A percentile compares a stretch with the other conserved stretches of the same genome.
Conservation (phyloP, 2,329 filamentous ascomycete genomes). For the Apiospora hydei region DNA sequence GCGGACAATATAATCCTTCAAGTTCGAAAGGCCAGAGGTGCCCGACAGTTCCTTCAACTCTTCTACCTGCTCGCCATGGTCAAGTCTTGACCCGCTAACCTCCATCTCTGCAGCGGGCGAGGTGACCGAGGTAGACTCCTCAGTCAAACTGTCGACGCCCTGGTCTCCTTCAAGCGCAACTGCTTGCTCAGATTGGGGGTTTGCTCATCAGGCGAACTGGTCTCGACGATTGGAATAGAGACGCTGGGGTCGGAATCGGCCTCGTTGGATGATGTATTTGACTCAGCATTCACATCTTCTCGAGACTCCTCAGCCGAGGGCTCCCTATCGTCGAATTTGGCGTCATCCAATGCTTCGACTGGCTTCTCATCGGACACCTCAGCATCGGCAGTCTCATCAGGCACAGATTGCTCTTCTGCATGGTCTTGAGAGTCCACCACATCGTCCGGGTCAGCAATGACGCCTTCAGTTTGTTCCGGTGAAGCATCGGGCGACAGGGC, state of each 20-base stretch:
- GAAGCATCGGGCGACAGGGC: constrained; percentile 47
- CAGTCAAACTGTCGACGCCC: not conserved
- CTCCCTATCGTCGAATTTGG: not conserved
- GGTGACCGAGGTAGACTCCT: not conserved
- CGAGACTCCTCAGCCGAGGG: not conserved
- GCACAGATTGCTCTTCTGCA: constrained; percentile 21
- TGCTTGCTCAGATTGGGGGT: not conserved
- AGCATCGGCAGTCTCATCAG: not conserved
- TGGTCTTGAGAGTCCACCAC: constrained; percentile 35
- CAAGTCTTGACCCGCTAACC: too few relatives aligned
- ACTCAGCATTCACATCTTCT: constrained; percentile 8
- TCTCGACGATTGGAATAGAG: not conserved
- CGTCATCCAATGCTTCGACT: not conserved
- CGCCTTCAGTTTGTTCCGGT: constrained; percentile 22
- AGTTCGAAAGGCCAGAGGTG: constrained; percentile 38
- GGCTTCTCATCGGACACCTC: constrained; percentile 6
- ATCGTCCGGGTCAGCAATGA: not conserved
- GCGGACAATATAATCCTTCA: constrained; percentile 57
- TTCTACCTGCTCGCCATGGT: constrained; percentile 32
- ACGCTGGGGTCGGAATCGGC: not conserved
- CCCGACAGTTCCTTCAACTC: constrained; percentile 29
- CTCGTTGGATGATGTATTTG: not conserved
- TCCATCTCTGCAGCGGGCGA: not conserved
- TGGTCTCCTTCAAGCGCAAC: not conserved
- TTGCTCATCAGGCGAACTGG: not conserved